phyloP scores from a whole-genome alignment of 1,284 basidiomycete species.

The Caloboletus inedulis region DNA sequence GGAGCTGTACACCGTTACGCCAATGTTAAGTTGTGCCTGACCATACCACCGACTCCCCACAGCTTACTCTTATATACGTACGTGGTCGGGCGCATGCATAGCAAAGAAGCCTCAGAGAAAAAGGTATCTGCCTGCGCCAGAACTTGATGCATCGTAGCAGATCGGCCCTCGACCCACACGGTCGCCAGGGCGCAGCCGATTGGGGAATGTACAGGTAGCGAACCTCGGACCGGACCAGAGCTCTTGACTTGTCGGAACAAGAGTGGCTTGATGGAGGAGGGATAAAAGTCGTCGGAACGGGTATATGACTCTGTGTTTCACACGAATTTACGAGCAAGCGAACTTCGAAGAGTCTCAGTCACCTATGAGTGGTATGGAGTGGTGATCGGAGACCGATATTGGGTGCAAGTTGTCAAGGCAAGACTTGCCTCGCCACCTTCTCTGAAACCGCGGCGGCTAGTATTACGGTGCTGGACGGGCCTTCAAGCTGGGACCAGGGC shows the following conservation, averaged over 20 bases:
- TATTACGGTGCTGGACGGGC: too few relatives aligned
- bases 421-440: too few relatives aligned
- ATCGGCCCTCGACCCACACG: neutral
- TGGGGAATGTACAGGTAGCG: neutral
- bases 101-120: neutral
- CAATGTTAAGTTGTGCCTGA: slow-evolving; percentile 2
- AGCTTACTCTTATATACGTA: too few relatives aligned
- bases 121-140: neutral
- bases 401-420: too few relatives aligned
- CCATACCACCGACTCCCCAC: neutral
- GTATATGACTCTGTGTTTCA: neutral
- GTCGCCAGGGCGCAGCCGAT: slow-evolving; percentile 3
- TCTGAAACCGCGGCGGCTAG: too few relatives aligned
- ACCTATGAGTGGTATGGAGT: too few relatives aligned
- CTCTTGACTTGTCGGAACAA: slow-evolving; percentile 1
- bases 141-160: neutral
- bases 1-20: neutral
- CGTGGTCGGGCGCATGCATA: neutral
- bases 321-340: neutral
- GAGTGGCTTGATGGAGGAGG: neutral
- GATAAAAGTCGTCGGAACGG: neutral
- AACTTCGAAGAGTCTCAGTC: neutral
- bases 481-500: too few relatives aligned
- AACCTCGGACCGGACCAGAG: neutral
- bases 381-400: too few relatives aligned